phyloP scores from a whole-genome alignment of 345 rosid species.

The Acer saccharum region DNA sequence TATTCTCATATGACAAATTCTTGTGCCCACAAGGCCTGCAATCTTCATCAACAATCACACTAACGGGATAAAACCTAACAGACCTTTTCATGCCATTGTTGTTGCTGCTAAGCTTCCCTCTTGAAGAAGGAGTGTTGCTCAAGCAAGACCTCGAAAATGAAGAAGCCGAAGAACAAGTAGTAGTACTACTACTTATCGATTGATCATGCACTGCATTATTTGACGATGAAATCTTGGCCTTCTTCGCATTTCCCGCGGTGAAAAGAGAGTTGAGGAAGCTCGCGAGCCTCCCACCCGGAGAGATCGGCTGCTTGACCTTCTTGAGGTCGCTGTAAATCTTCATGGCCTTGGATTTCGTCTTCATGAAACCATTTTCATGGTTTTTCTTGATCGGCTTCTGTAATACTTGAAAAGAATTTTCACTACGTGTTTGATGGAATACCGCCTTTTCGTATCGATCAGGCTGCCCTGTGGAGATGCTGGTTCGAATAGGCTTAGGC shows the following conservation, averaged over 20 bases:
- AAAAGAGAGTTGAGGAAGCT: slow-evolving; percentile 82
- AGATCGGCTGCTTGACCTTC: slow-evolving; percentile 85
- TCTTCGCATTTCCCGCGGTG: slow-evolving; percentile 50
- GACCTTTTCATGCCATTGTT: slow-evolving; percentile 55
- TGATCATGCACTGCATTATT: neutral
- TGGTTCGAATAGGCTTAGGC: slow-evolving; percentile 62
- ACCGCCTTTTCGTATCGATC: slow-evolving; percentile 15
- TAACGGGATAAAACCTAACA: slow-evolving; percentile 77
- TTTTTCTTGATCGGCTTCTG: slow-evolving; percentile 32
- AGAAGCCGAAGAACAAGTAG: slow-evolving; percentile 71
- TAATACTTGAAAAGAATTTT: neutral
- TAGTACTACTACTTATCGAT: slow-evolving; percentile 1
- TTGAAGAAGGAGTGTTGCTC: slow-evolving; percentile 65
- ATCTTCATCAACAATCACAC: slow-evolving; percentile 77
- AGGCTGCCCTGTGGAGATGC: slow-evolving; percentile 26
- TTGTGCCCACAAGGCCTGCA: slow-evolving; percentile 60
- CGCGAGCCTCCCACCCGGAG: slow-evolving; percentile 82
- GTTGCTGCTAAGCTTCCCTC: slow-evolving; percentile 38
- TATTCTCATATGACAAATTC: slow-evolving; percentile 25
- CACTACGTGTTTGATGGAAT: neutral
- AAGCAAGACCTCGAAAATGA: slow-evolving; percentile 88
- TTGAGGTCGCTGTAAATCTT: slow-evolving; percentile 82
- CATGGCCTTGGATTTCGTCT: slow-evolving; percentile 76
- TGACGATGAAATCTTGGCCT: slow-evolving; percentile 35
- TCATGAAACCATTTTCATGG: slow-evolving; percentile 52